A percentile compares a stretch with the other conserved stretches of the same genome.
Evolutionary conservation across 83 land plant species (phyloP).

Genomic region (Picea abies): DNA sequence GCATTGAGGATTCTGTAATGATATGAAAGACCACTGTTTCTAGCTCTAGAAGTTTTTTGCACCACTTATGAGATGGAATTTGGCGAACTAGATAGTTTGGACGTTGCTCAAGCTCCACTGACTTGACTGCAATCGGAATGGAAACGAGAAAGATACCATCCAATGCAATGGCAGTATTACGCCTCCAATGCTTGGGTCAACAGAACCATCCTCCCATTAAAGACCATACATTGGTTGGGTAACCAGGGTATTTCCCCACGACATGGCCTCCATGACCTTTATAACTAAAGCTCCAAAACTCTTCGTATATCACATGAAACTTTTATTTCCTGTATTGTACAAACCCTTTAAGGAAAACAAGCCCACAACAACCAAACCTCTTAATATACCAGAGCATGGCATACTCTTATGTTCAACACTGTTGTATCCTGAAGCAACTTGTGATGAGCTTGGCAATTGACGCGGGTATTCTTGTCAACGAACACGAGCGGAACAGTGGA

Average conservation of each 20-base stretch:
- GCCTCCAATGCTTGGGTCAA: constrained; percentile 27
- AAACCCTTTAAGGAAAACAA: no score
- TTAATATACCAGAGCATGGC: no score
- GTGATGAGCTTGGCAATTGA: constrained; percentile 64
- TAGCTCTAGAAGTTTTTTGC: no score
- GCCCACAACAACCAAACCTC: no score
- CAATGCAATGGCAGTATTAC: constrained; percentile 96
- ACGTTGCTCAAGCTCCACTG: constrained; percentile 81
- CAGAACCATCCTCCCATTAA: constrained; percentile 90
- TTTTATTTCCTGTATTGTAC: no score
- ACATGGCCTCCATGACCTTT: constrained; percentile 31
- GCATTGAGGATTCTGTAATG: constrained; percentile 53
- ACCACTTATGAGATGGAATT: no score
- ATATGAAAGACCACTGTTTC: no score
- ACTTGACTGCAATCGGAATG: constrained; percentile 92
- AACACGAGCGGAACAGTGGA: constrained; percentile 74
- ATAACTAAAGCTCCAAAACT: no score
- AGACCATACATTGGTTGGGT: constrained; percentile 85
- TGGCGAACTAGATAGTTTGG: no score
- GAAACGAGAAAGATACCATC: constrained; percentile 81
- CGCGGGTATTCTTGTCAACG: constrained; percentile 84
- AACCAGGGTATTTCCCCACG: constrained; percentile 62
- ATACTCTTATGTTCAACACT: no score
- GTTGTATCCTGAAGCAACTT: no score
- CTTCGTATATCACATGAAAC: no score